A percentile compares a stretch with the other conserved stretches of the same genome.
These are phyloP conservation scores for Dioscorea cayenensis DNA, from an alignment of 116 monocot species.

Conservation along the genomic window DNA sequence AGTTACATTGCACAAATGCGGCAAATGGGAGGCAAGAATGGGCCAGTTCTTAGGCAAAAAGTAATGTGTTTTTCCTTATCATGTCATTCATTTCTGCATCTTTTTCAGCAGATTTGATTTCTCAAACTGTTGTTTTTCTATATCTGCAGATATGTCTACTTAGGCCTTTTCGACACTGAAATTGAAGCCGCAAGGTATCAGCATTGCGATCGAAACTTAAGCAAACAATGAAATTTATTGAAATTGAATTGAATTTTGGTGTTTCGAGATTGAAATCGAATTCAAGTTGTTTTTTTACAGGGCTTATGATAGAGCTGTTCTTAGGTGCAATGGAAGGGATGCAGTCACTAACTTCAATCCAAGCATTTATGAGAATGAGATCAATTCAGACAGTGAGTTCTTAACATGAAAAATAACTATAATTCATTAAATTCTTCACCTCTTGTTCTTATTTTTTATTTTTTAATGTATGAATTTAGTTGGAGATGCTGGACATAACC, in stretches of 20 bases:
- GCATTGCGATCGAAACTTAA: not conserved
- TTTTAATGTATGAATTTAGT: slow-evolving; percentile 7
- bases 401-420: too few species aligned
- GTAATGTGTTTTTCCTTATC: slow-evolving; percentile 17
- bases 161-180: slow-evolving; percentile 79
- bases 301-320: slow-evolving; percentile 81
- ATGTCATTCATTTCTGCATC: not conserved
- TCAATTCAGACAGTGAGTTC: slow-evolving; percentile 16
- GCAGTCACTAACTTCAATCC: slow-evolving; percentile 81
- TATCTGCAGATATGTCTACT: slow-evolving; percentile 57
- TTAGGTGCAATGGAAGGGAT: slow-evolving; percentile 68
- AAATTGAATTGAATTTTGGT: too few species aligned
- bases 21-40: slow-evolving; percentile 84
- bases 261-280: too few species aligned
- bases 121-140: not conserved
- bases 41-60: slow-evolving; percentile 76
- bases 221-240: too few species aligned
- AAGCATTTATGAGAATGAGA: slow-evolving; percentile 45
- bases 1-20: slow-evolving; percentile 79
- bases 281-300: slow-evolving; percentile 16
- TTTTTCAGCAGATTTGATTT: not conserved
- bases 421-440: too few species aligned
- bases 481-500: slow-evolving; percentile 30
- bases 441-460: not conserved
- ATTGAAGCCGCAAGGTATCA: slow-evolving; percentile 64